These are phyloP conservation scores for Colletotrichum liaoningense DNA, from an alignment of 2,329 filamentous ascomycete species.

Conservation along the genomic window DNA sequence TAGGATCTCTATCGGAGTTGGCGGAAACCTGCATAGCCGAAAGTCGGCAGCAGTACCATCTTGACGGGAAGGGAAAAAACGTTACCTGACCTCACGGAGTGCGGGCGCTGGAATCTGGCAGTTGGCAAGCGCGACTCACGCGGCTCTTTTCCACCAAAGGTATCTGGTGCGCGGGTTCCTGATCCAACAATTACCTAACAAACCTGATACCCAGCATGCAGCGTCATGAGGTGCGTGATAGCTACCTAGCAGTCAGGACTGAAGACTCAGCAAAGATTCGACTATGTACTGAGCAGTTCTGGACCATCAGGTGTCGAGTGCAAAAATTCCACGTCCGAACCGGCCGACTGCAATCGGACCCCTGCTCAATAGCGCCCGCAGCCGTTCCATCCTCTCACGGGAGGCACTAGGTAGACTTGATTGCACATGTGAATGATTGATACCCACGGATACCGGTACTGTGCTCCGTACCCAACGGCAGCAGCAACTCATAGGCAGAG, in stretches of 20 bases:
- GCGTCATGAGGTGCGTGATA: neutral
- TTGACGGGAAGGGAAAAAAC: neutral
- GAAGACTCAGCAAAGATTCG: neutral
- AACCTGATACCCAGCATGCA: neutral
- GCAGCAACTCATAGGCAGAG: neutral
- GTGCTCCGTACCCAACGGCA: neutral
- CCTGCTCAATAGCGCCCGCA: conserved; percentile 3
- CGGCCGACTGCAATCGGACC: neutral
- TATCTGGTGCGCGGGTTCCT: neutral
- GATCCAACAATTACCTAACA: neutral
- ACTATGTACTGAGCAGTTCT: neutral
- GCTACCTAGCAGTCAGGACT: neutral
- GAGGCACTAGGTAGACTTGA: neutral
- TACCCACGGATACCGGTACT: neutral
- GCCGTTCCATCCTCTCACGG: neutral
- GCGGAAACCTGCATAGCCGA: neutral
- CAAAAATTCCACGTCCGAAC: too few species aligned
- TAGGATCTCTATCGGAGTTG: neutral
- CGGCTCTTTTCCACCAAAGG: neutral
- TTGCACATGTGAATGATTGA: neutral
- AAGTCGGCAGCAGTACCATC: neutral
- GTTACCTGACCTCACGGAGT: too few species aligned
- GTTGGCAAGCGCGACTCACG: neutral
- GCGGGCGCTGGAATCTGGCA: neutral
- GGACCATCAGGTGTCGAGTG: neutral